These are phyloP conservation scores for Drosera spatulata DNA, from an alignment of 179 eudicot genomes.

Conservation along the genomic window DNA sequence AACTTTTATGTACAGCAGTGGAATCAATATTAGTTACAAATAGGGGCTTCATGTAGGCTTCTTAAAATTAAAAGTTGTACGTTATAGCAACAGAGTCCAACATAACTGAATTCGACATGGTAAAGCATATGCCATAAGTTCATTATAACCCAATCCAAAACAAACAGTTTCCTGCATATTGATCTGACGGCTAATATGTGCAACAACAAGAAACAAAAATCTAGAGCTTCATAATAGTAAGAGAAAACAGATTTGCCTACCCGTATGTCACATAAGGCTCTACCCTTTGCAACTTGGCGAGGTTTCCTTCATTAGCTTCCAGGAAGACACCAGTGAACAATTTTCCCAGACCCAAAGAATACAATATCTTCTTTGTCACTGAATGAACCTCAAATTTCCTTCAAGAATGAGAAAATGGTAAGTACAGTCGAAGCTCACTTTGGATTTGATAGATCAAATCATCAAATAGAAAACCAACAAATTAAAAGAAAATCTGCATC, in stretches of 20 bases:
- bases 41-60: no score
- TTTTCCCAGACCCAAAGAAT: constrained; percentile 21
- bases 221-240: neutral
- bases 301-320: constrained; percentile 50
- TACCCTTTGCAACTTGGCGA: constrained; percentile 61
- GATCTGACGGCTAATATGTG: no score
- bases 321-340: constrained; percentile 38
- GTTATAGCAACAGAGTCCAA: no score
- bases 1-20: no score
- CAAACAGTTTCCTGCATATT: no score
- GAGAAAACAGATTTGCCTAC: constrained; percentile 9
- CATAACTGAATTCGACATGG: no score
- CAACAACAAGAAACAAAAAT: no score
- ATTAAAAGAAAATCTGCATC: neutral
- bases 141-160: no score
- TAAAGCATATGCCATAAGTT: no score
- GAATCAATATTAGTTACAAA: no score
- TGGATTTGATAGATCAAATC: neutral
- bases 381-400: constrained; percentile 30
- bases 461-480: no score
- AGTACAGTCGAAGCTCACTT: neutral
- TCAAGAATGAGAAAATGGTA: constrained; percentile 2
- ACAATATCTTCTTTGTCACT: constrained; percentile 20
- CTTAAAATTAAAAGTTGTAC: no score
- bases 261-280: constrained; percentile 90